A percentile compares a stretch with the other conserved stretches of the same genome.
Evolutionary conservation across 192 early-diverging fungal genomes (phyloP).

Genomic region (Gryganskiella cystojenkinii): DNA sequence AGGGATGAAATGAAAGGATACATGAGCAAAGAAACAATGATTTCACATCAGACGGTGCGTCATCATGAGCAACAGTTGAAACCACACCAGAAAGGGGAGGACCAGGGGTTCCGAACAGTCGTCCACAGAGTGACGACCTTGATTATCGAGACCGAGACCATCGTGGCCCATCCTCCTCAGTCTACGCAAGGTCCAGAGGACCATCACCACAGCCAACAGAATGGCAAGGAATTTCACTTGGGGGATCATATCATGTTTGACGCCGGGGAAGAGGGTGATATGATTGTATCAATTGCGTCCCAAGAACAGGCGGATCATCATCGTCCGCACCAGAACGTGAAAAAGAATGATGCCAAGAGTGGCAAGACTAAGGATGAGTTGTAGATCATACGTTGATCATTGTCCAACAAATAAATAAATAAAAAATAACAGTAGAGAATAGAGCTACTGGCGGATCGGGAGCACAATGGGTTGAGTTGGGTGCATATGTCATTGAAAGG

Average conservation of each 20-base stretch:
- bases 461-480: no score
- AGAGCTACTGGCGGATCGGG: no score
- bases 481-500: no score
- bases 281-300: slow-evolving; percentile 11
- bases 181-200: background rate
- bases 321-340: background rate
- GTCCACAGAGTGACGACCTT: slow-evolving; percentile 25
- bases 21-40: background rate
- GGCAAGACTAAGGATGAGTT: no score
- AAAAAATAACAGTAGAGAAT: no score
- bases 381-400: no score
- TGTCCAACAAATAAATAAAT: no score
- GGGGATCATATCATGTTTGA: slow-evolving; percentile 21
- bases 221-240: background rate
- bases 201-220: background rate
- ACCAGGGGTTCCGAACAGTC: slow-evolving; percentile 2
- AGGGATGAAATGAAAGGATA: background rate
- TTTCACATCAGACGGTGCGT: background rate
- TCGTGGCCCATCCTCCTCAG: slow-evolving; percentile 6
- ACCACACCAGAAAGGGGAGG: background rate
- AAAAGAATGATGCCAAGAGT: no score
- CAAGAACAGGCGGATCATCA: background rate
- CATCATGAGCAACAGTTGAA: slow-evolving; percentile 7
- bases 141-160: slow-evolving; percentile 33
- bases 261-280: slow-evolving; percentile 14